Evolutionary conservation across 257 asterid species (phyloP).

Genomic region (Solanum arcanum): DNA sequence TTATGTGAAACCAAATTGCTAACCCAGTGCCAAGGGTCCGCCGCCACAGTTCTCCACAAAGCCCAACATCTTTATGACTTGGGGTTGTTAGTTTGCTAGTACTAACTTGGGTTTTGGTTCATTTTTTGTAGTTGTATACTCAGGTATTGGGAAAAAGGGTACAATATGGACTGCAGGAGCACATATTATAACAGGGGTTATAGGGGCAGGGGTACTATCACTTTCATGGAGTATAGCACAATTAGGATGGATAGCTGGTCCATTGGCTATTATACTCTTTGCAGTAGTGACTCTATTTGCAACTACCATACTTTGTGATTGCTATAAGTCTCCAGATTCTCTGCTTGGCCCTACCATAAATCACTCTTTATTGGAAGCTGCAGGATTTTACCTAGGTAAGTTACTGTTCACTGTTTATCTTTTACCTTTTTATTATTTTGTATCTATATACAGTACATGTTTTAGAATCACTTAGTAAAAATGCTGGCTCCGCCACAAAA

Average conservation of each 20-base stretch:
- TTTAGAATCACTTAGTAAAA: no score
- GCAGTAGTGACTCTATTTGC: conserved; percentile 36
- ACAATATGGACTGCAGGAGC: conserved; percentile 63
- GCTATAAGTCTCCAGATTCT: conserved; percentile 45
- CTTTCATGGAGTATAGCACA: conserved; percentile 63
- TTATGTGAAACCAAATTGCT: no score
- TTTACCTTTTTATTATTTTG: background rate
- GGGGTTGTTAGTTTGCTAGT: background rate
- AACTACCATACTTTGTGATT: conserved; percentile 35
- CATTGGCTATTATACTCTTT: conserved; percentile 32
- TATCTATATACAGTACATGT: background rate
- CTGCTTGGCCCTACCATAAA: conserved; percentile 25
- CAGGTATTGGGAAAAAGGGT: conserved; percentile 17
- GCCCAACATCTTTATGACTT: background rate
- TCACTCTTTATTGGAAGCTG: conserved; percentile 40
- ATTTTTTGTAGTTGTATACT: background rate
- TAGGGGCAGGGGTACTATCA: conserved; percentile 76
- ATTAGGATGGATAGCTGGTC: conserved; percentile 79
- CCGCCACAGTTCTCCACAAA: no score
- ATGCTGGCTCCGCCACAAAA: background rate
- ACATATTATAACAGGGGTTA: conserved; percentile 57
- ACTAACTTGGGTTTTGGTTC: background rate
- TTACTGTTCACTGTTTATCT: background rate
- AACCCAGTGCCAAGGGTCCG: no score
- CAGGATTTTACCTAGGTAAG: background rate